Base-by-base conservation (phyloP, 164 flowering plant species). In the Hamamelis virginiana region DNA sequence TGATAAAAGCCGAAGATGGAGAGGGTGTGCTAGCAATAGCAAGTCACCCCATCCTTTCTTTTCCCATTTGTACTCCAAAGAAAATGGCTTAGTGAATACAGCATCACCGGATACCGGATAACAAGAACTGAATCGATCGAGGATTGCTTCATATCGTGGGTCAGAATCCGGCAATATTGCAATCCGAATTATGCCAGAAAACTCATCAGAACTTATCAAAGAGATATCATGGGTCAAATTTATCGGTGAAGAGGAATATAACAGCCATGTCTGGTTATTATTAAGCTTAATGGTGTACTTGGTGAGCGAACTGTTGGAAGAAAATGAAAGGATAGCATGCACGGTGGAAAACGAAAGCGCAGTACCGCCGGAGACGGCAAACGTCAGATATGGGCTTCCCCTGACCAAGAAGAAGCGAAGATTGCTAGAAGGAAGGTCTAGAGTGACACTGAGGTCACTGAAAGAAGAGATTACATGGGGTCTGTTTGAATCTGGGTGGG, bases 1-100 rank as follows among this genome's bases (percentile, higher is more conserved):
- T 3, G 79, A 69, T 10, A 94, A 71, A 22, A 94, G 82, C 58
- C 68, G 72, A 18, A 88, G 68, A 79, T 92, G 98, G 5, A 92
- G 84, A 58, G 97, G 97, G 66, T 91, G 91, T 0, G 98, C 98
- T 19, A 94, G 86, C 79, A 92, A 68, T 5, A 94, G 80, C 69
- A 94, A 70, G 60, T 89, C 92, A 6, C 97, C 97, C 90, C 88
- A 86, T 0, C 97, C 97, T 65, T 73, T 84, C 84, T 84, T 94
- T 64, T 86, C 91, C 95, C 96, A 94, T 50, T 76, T 85, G 69
- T 95, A 95, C 75, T 91, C 91, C 79, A 91, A 57, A 75, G 64
- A 59, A 62, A 84, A 89, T 3, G 95, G 96, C 28, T 73, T 78
- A 3, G 72, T 77, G 66, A 90, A 81, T 8, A 28, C 69, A 38